Evolutionary conservation across 352 stramenopile species (phyloP).

Genomic region (Phytophthora europaea): DNA sequence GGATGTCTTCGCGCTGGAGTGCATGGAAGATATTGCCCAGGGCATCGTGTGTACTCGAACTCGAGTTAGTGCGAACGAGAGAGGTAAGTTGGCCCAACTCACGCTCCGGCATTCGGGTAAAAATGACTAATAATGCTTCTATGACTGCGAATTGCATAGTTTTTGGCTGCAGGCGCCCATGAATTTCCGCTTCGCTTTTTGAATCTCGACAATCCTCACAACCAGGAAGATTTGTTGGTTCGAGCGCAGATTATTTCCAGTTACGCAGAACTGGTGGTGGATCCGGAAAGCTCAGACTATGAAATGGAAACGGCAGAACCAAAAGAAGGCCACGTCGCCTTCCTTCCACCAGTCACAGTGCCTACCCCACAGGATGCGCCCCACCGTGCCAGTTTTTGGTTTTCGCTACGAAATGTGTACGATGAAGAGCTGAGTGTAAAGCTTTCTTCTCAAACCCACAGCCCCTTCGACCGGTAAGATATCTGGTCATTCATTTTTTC

Average conservation of each 20-base stretch:
- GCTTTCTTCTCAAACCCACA: conserved; percentile 55
- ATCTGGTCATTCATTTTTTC: background rate
- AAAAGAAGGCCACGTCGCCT: conserved; percentile 65
- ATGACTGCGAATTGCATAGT: conserved; percentile 33
- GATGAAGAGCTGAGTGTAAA: conserved; percentile 86
- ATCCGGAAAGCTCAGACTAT: conserved; percentile 77
- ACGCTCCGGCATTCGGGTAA: background rate
- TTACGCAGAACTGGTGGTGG: conserved; percentile 83
- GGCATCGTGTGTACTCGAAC: conserved; percentile 60
- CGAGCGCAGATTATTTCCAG: conserved; percentile 85
- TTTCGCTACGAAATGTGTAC: conserved; percentile 88
- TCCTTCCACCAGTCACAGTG: conserved; percentile 78
- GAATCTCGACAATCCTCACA: conserved; percentile 86
- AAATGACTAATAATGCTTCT: conserved; percentile 13
- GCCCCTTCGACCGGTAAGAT: conserved; percentile 59
- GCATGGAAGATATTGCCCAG: conserved; percentile 67
- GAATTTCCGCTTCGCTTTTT: conserved; percentile 74
- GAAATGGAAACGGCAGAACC: conserved; percentile 28
- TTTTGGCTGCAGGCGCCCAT: conserved; percentile 60
- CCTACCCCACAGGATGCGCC: conserved; percentile 63
- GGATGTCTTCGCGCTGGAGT: conserved; percentile 19
- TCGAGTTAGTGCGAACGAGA: conserved; percentile 73
- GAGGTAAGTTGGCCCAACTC: conserved; percentile 51
- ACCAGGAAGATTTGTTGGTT: conserved; percentile 72
- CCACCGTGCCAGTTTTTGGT: conserved; percentile 83